Evolutionary conservation across 371 early-diverging fungal genomes (phyloP).

Genomic region (Funneliformis caledonium): DNA sequence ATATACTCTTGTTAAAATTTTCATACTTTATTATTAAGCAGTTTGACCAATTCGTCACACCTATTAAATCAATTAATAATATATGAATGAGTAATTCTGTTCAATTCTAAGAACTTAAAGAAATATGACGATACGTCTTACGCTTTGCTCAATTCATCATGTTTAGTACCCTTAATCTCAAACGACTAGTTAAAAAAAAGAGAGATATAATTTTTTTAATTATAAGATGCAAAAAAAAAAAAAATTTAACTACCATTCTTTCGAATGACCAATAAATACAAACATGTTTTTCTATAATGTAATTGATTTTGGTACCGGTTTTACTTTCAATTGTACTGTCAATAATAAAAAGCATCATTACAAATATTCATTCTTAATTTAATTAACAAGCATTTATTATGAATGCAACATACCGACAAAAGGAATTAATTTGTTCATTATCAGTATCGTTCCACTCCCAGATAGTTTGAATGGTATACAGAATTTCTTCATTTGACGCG

Average conservation of each 20-base stretch:
- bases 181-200: background rate
- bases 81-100: background rate
- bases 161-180: background rate
- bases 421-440: background rate
- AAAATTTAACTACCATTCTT: no score
- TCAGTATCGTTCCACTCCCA: slow-evolving; percentile 24
- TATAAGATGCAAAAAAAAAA: no score
- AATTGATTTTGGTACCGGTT: background rate
- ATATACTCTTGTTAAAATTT: background rate
- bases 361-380: background rate
- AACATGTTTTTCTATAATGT: slow-evolving; percentile 6
- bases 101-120: no score
- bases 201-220: no score
- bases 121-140: background rate
- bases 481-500: background rate
- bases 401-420: background rate
- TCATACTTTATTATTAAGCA: background rate
- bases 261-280: background rate
- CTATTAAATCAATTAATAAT: background rate
- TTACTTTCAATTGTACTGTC: background rate
- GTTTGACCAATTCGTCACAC: background rate
- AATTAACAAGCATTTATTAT: background rate
- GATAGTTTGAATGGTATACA: slow-evolving; percentile 6
- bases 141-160: background rate
- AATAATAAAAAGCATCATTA: background rate